Base-by-base conservation (phyloP, 805 yeast species). In the Schwanniomyces yamadae region DNA sequence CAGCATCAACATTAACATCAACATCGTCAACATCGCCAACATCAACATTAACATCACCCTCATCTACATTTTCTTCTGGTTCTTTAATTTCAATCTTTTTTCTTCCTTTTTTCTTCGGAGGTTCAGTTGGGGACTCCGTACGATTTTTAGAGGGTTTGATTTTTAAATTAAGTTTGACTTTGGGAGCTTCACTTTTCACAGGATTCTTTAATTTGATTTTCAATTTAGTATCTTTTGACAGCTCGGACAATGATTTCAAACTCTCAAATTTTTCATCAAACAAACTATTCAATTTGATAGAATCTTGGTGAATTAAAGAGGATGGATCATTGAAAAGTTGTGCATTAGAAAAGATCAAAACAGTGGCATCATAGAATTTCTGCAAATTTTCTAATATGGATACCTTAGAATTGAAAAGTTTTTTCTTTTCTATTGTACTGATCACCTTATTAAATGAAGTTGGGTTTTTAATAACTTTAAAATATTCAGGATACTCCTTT, bases 401-500 rank as follows among this genome's bases (percentile, higher is more conserved):
- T 14, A 37, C 41, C 12, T 48, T 50, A 5, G 54, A 38, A 8
- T 47, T 39, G 33, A 55, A 55, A 7, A 65, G 76, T 20, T 74
- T 69, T 16, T 78, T 77, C 12, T 58, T 59, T 12, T 74, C 74
- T 28, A 89, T 52, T 32, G 74, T 73, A 14, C 62, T 61, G 41
- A 71, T 63, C 8, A 91, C 75, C 21, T 76, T 69, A 34, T 70
- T 72, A 49, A 91, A 74, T 1, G 95, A 77, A 57, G 87, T 84
- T 10, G 96, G 95, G 36, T 73, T 66, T 44, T 77, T 73, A 28
- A 91, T 80, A 5, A 84, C 65, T 44, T 77, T 73, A 60, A 82
- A 82, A 63, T 90, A 90, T 50, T 85, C 95, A 1, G 96, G 95
- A 49, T 84, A 82, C 40, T 75, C 77, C 10, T 75, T 75, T 21